Conservation (phyloP, 805 yeast species). For the Kregervanrija fluxuum region DNA sequence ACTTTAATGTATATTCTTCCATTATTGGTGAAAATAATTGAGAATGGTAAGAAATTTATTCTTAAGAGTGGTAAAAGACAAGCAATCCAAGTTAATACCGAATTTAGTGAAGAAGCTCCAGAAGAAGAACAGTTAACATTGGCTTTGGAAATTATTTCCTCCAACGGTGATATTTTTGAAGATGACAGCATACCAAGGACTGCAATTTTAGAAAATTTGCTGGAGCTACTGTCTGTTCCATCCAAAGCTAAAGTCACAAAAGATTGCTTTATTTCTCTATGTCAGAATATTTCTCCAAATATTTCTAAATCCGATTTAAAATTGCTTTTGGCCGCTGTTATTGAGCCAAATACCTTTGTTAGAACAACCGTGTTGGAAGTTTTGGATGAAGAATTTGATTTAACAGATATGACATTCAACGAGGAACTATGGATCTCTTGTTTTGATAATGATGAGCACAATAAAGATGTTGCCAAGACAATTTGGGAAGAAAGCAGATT, state of each 20-base stretch:
- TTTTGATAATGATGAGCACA: constrained; percentile 62
- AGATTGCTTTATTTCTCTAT: constrained; percentile 71
- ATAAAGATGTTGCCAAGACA: constrained; percentile 60
- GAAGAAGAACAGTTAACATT: constrained; percentile 81
- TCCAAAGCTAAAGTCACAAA: constrained; percentile 75
- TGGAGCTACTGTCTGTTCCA: constrained; percentile 64
- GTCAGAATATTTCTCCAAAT: constrained; percentile 67
- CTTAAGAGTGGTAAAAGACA: constrained; percentile 46
- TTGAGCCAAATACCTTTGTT: constrained; percentile 63
- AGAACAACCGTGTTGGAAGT: constrained; percentile 76
- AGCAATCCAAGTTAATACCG: constrained; percentile 43
- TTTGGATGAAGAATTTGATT: constrained; percentile 74
- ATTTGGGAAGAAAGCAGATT: constrained; percentile 79
- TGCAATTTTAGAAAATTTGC: constrained; percentile 51
- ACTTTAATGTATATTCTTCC: constrained; percentile 74
- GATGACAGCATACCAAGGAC: constrained; percentile 64
- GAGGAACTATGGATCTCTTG: constrained; percentile 69
- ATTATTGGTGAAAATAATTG: constrained; percentile 58
- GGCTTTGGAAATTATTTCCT: constrained; percentile 66
- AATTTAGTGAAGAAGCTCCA: constrained; percentile 74
- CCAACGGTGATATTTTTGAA: constrained; percentile 62
- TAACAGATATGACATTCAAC: constrained; percentile 33
- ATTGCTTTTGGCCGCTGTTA: constrained; percentile 46
- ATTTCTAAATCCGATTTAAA: constrained; percentile 50
- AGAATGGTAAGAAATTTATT: constrained; percentile 54